Conservation (phyloP, 768 basidiomycete genomes). For the Russula sp. region DNA sequence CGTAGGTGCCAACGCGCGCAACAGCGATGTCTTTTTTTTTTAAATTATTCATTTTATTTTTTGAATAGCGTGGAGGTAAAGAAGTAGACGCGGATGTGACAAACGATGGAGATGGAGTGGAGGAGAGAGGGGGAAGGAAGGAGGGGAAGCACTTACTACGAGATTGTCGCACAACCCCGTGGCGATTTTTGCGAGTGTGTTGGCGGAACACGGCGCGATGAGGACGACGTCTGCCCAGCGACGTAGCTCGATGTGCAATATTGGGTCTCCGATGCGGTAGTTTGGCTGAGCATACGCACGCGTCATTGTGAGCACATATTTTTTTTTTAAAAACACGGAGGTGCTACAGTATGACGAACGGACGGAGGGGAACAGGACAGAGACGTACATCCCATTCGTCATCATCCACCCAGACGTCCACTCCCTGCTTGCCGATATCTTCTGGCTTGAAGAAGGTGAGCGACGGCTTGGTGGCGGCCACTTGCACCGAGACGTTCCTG, state of each 20-base stretch:
- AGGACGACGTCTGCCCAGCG: slow-evolving; percentile 95
- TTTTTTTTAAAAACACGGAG: not conserved
- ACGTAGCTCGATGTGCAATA: slow-evolving; percentile 91
- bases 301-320: too few species aligned
- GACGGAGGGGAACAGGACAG: not conserved
- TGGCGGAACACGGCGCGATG: slow-evolving; percentile 94
- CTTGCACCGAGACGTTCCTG: slow-evolving; percentile 65
- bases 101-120: not conserved
- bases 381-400: slow-evolving; percentile 86
- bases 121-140: not conserved
- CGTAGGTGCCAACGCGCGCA: slow-evolving; percentile 74
- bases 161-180: slow-evolving; percentile 87
- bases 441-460: slow-evolving; percentile 64
- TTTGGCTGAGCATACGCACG: slow-evolving; percentile 39
- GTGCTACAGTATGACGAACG: not conserved
- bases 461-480: slow-evolving; percentile 74
- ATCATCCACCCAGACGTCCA: slow-evolving; percentile 77
- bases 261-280: slow-evolving; percentile 80
- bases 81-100: too few species aligned
- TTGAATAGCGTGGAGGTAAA: too few species aligned
- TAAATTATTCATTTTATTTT: not conserved
- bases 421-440: slow-evolving; percentile 44
- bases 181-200: slow-evolving; percentile 90
- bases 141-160: slow-evolving; percentile 39
- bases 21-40: slow-evolving; percentile 54